These are phyloP conservation scores for Ascochyta rabiei DNA, from an alignment of 2,329 filamentous ascomycete genomes.

Conservation along the genomic window DNA sequence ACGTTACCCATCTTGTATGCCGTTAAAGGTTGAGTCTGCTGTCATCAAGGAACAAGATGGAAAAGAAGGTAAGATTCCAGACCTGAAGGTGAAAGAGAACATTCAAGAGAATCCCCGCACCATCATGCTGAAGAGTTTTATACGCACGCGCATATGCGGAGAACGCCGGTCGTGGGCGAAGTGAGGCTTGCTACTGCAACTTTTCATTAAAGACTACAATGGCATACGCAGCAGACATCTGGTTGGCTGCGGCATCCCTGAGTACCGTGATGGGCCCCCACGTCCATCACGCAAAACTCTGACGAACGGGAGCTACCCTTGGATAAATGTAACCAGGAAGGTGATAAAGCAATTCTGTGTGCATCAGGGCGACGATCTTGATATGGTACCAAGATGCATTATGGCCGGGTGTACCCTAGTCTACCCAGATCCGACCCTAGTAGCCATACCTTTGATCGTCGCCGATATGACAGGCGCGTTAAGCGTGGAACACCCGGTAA, in stretches of 20 bases:
- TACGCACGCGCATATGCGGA: background rate
- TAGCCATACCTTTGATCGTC: background rate
- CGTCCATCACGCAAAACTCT: constrained; percentile 1
- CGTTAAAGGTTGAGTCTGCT: background rate
- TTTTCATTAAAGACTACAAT: background rate
- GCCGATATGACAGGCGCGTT: background rate
- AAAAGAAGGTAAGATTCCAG: too few species aligned
- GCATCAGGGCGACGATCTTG: constrained; percentile 2
- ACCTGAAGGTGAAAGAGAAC: background rate
- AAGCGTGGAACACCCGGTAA: background rate
- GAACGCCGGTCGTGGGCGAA: background rate
- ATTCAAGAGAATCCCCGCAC: background rate
- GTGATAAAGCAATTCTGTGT: background rate
- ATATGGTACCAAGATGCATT: background rate
- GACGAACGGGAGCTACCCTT: background rate
- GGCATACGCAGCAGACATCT: background rate
- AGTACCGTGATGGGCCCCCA: constrained; percentile 14
- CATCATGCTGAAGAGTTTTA: constrained; percentile 4
- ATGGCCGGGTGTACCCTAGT: constrained; percentile 6
- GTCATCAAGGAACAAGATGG: background rate
- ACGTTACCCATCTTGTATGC: constrained; percentile 1
- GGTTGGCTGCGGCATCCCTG: background rate
- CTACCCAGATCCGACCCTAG: background rate
- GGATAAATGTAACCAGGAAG: background rate
- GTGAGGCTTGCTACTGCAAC: constrained; percentile 1